Percentiles rank a stretch among this genome's conserved stretches.
These are phyloP conservation scores for Podospora conica DNA, from an alignment of 495 filamentous ascomycete species.

Conservation along the genomic window DNA sequence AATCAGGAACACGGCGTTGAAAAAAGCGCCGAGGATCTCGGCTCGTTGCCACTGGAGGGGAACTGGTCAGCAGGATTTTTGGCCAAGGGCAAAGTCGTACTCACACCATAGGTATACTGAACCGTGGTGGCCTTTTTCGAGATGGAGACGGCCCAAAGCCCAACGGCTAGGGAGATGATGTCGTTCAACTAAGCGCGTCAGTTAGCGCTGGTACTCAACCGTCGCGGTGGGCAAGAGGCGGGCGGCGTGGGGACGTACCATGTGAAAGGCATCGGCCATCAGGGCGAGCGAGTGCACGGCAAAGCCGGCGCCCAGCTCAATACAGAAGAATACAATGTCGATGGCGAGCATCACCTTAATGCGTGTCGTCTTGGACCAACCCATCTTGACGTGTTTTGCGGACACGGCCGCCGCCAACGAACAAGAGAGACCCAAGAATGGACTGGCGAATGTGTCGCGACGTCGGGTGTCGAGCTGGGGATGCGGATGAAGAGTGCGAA, in stretches of 20 bases:
- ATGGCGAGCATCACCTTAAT: slow-evolving; percentile 90
- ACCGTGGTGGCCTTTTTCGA: slow-evolving; percentile 74
- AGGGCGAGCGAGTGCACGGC: slow-evolving; percentile 83
- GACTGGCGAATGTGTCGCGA: background rate
- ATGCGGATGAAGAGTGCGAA: background rate
- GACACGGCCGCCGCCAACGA: background rate
- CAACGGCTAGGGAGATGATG: slow-evolving; percentile 87
- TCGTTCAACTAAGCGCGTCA: slow-evolving; percentile 68
- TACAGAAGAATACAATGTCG: slow-evolving; percentile 79
- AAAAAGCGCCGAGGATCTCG: slow-evolving; percentile 91
- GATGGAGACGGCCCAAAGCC: slow-evolving; percentile 90
- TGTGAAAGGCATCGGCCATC: slow-evolving; percentile 96
- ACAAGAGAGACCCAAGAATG: background rate
- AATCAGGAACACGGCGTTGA: slow-evolving; percentile 96
- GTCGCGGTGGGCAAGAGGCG: background rate
- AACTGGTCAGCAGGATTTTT: slow-evolving; percentile 1
- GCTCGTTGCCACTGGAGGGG: slow-evolving; percentile 75
- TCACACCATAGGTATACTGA: slow-evolving; percentile 88
- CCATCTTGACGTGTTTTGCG: slow-evolving; percentile 51
- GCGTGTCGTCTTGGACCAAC: slow-evolving; percentile 83
- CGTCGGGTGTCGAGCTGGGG: background rate
- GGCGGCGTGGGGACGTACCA: slow-evolving; percentile 63
- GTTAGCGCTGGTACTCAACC: background rate
- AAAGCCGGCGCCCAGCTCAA: slow-evolving; percentile 83
- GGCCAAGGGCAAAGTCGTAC: slow-evolving; percentile 24